Evolutionary conservation across 441 rosid species (phyloP).

Genomic region (Aquilaria agallochum): DNA sequence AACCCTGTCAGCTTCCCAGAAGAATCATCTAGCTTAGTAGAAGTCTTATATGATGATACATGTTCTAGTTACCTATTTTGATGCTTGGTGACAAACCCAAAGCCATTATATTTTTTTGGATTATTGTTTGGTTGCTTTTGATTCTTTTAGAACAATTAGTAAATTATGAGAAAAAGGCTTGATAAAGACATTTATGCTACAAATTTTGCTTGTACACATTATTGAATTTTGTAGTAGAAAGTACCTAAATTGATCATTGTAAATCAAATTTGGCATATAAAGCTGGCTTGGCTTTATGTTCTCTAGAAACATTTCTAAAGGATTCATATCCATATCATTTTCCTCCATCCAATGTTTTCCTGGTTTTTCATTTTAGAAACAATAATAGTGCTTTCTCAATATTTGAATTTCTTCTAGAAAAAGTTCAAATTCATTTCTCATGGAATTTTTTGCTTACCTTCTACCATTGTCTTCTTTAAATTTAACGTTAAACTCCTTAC

Average conservation of each 20-base stretch:
- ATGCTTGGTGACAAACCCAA: constrained; percentile 45
- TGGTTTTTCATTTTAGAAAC: constrained; percentile 19
- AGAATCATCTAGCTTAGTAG: no score
- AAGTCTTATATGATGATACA: not conserved
- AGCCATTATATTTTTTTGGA: constrained; percentile 36
- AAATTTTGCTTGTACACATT: not conserved
- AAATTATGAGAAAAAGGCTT: constrained; percentile 37
- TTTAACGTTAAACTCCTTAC: constrained; percentile 78
- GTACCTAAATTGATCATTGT: constrained; percentile 52
- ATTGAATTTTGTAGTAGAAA: not conserved
- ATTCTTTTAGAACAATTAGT: constrained; percentile 38
- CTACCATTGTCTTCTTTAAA: constrained; percentile 59
- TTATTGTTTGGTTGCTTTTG: constrained; percentile 31
- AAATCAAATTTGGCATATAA: constrained; percentile 72
- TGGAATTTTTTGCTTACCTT: constrained; percentile 33
- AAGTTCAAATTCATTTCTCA: not conserved
- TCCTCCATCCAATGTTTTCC: constrained; percentile 34
- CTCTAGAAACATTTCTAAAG: constrained; percentile 31
- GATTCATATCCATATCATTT: constrained; percentile 39
- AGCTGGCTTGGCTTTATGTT: constrained; percentile 54
- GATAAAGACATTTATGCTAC: not conserved
- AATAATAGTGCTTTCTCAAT: not conserved
- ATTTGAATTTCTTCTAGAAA: constrained; percentile 1
- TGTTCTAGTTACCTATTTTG: constrained; percentile 27
- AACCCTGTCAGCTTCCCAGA: constrained; percentile 19